Base-by-base conservation (phyloP, 2,329 filamentous ascomycete species). In the Stachybotrys elegans region DNA sequence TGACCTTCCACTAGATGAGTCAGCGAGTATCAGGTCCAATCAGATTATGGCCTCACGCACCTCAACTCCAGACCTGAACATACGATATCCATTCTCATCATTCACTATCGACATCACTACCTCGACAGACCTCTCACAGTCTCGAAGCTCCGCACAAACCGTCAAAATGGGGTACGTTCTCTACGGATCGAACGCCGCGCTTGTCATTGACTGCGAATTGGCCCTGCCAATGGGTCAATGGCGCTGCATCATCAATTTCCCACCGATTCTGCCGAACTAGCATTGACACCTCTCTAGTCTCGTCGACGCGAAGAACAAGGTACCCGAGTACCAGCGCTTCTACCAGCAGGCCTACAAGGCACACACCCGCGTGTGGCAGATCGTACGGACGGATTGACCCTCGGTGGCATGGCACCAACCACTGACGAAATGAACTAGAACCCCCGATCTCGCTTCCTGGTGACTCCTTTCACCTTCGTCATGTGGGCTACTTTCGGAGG, bases 231-330 rank as follows among this genome's bases (percentile, higher is more conserved):
- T n/a, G n/a, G n/a, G n/a, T n/a, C n/a, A n/a, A n/a, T n/a, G n/a
- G n/a, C n/a, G n/a, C n/a, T n/a, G n/a, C n/a, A n/a, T n/a, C n/a
- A n/a, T n/a, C n/a, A n/a, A n/a, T n/a, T n/a, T n/a, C n/a, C n/a
- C n/a, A n/a, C n/a, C n/a, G n/a, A n/a, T n/a, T n/a, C n/a, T n/a
- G n/a, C n/a, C n/a, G n/a, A n/a, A 60, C 47, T 48, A 38, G 50
- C 42, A 48, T 57, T 63, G 51, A 63, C 59, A 27, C 52, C 48
- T 49, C 43, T 40, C 45, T 56, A 79, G 78, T 61, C 60, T 83
- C 62, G 54, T 89, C 72, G 73, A 87, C 78, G 82, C 83, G 67
- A 76, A 79, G 65, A 92, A 92, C 79, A 79, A 77, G 60, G 86
- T 91, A 59, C 84, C 85, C 45, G 59, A 85, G 63, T 77, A 85